A percentile compares a stretch with the other conserved stretches of the same genome.
Conservation (phyloP, 495 filamentous ascomycete species). For the Penicillium antarcticum region DNA sequence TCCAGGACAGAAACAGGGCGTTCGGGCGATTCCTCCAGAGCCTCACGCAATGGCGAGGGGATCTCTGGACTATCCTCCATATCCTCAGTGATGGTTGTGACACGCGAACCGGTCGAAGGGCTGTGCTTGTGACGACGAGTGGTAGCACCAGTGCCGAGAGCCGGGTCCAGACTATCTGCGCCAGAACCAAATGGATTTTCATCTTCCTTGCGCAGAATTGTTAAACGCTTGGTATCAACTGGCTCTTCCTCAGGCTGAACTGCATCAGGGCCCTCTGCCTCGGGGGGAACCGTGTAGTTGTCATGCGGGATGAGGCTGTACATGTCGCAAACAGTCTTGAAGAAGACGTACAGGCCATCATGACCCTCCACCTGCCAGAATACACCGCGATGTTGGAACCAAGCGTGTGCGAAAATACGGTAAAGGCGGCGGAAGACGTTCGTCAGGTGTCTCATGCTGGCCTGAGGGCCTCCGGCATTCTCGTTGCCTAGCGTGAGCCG, state of each 20-base stretch:
- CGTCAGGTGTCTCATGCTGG: constrained; percentile 75
- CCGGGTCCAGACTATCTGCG: constrained; percentile 32
- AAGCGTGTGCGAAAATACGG: constrained; percentile 95
- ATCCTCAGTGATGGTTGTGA: constrained; percentile 71
- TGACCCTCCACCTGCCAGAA: constrained; percentile 93
- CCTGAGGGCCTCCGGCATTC: constrained; percentile 54
- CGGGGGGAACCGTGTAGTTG: constrained; percentile 90
- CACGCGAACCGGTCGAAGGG: constrained; percentile 70
- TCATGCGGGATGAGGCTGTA: constrained; percentile 87
- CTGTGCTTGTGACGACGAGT: constrained; percentile 71
- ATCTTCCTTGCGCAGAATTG: constrained; percentile 37
- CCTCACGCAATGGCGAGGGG: constrained; percentile 12
- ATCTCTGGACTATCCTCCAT: constrained; percentile 29
- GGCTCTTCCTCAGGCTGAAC: constrained; percentile 41
- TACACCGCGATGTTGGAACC: constrained; percentile 94
- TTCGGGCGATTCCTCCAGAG: constrained; percentile 15
- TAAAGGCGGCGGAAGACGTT: constrained; percentile 94
- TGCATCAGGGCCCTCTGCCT: constrained; percentile 75
- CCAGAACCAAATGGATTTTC: constrained; percentile 21
- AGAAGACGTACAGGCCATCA: constrained; percentile 87
- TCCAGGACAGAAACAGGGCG: constrained; percentile 9
- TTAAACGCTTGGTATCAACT: constrained; percentile 42
- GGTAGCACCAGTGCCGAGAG: constrained; percentile 57
- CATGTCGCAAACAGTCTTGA: constrained; percentile 92
- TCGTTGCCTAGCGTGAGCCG: constrained; percentile 71